phyloP scores from a whole-genome alignment of 257 asterid genomes.

The Henckelia pumila region DNA sequence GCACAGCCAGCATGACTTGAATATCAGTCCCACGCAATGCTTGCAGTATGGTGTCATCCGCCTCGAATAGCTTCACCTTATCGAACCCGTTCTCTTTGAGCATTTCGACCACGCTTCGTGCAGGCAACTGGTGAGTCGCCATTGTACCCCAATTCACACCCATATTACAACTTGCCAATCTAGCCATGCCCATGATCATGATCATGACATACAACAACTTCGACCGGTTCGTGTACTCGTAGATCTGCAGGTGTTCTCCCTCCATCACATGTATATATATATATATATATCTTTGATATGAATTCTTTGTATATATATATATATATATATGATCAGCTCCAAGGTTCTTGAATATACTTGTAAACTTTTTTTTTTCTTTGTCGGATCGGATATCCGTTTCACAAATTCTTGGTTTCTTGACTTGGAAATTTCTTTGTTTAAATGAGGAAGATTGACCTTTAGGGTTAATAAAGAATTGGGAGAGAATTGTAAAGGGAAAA shows the following conservation, averaged over 20 bases:
- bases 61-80: constrained; percentile 84
- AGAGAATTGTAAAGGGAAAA: constrained; percentile 3
- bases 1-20: constrained; percentile 84
- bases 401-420: neutral
- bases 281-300: neutral
- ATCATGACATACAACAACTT: constrained; percentile 15
- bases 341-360: neutral
- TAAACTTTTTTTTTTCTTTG: no score
- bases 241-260: neutral
- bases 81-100: constrained; percentile 67
- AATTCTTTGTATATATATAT: no score
- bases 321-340: no score
- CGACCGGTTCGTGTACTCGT: neutral
- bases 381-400: no score
- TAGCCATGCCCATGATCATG: constrained; percentile 1
- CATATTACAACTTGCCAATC: constrained; percentile 30
- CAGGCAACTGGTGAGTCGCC: constrained; percentile 60
- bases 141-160: constrained; percentile 98
- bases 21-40: constrained; percentile 63
- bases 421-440: neutral
- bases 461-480: neutral
- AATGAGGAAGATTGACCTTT: neutral
- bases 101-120: constrained; percentile 64
- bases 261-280: neutral
- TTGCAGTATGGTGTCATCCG: constrained; percentile 55